Evolutionary conservation across 1,284 basidiomycete species (phyloP).

Genomic region (Pyrrhoderma noxium): DNA sequence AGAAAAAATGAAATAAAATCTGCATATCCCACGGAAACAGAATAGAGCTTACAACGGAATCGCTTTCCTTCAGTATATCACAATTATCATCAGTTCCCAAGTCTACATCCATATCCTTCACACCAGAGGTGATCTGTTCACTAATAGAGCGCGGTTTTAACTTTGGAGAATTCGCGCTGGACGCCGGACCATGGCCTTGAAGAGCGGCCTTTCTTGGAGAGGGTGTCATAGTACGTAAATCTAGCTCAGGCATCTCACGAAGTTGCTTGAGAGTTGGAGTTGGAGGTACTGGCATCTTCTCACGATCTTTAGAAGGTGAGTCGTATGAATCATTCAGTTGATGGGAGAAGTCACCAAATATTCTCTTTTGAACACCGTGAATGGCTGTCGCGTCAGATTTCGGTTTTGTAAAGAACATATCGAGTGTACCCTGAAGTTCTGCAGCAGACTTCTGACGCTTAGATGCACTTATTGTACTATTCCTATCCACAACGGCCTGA

Average conservation of each 20-base stretch:
- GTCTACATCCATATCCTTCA: no score
- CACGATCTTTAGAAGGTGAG: no score
- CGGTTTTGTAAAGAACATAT: conserved; percentile 8
- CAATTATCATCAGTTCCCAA: no score
- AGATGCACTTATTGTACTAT: background rate
- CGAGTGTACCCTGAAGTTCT: conserved; percentile 4
- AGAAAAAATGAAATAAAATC: no score
- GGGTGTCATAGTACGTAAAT: conserved; percentile 16
- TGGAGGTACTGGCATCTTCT: background rate
- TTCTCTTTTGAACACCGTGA: background rate
- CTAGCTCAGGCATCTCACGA: conserved; percentile 9
- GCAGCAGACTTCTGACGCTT: background rate
- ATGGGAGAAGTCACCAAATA: background rate
- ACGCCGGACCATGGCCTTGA: background rate
- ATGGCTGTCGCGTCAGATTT: background rate
- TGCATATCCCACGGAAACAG: no score
- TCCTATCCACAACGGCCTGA: no score
- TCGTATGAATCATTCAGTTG: no score
- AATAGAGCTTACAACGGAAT: no score
- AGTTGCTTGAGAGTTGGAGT: conserved; percentile 16
- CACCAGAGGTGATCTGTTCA: no score
- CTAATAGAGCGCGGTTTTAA: no score
- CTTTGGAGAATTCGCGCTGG: background rate
- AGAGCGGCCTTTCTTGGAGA: conserved; percentile 10
- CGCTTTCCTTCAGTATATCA: no score